Evolutionary conservation across 805 yeast species (phyloP), one percentile per base, ranked within the genome.

Genomic region (Candida berthetii): DNA sequence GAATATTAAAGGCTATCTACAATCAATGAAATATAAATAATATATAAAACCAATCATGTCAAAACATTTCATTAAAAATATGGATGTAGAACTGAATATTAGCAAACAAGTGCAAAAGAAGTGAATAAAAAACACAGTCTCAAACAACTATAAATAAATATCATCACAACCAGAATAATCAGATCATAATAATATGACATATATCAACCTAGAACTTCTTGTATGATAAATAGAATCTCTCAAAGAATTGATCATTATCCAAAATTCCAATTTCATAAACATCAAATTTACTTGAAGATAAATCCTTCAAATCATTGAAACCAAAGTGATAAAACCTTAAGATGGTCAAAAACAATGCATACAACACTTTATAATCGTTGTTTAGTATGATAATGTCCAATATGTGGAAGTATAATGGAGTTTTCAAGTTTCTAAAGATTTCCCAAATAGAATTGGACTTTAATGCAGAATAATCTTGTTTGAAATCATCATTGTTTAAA

Each of bases 241-340:
- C 49, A 39, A 50, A 47, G 38, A 56, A 53, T 42, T 47, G 48
- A 39, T 35, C 36, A 14, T 44, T 40, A 37, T 54, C 58, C 19
- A 22, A 35, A 29, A 53, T 43, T 8, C 35, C 31, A 16, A 45
- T 37, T 35, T 39, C 40, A 13, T 24, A 15, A 33, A 39, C 17
- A 11, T 39, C 34, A 7, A 37, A 41, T 2, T 40, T 32, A 15
- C 27, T 33, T 2, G 29, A 31, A 22, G 42, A 36, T 31, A 68
- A 47, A 9, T 55, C 52, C 16, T 54, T 53, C 40, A 68, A 47
- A 42, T 61, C 62, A 36, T 55, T 57, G 45, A 66, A 76, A 2
- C 81, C 81, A 55, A 69, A 74, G 54, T 76, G 80, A 52, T 72
- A 69, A 45, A 75, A 71, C 35, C 69, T 56, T 24, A 74, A 49